These are phyloP conservation scores for Aaosphaeria arxii DNA, from an alignment of 2,329 filamentous ascomycete species.

Conservation along the genomic window DNA sequence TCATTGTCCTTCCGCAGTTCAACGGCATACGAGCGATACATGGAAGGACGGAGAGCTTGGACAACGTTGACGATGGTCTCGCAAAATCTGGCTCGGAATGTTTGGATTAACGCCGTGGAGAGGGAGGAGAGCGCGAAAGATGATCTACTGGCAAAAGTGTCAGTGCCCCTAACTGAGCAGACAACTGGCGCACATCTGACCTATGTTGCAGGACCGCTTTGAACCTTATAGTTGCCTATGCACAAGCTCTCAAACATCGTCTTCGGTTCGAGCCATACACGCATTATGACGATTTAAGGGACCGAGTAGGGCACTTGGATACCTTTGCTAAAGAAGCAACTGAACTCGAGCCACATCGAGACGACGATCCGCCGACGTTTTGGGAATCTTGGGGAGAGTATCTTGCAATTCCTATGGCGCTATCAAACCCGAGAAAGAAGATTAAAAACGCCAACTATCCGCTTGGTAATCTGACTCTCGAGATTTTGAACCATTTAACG, in stretches of 20 bases:
- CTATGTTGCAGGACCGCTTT: constrained; percentile 52
- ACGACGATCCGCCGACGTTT: not conserved
- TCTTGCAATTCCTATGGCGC: constrained; percentile 72
- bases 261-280: constrained; percentile 81
- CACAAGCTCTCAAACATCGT: constrained; percentile 76
- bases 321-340: constrained; percentile 65
- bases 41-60: constrained; percentile 64
- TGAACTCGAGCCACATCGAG: not conserved
- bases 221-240: constrained; percentile 75
- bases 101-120: constrained; percentile 76
- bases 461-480: constrained; percentile 78
- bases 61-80: constrained; percentile 53
- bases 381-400: constrained; percentile 62
- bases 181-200: constrained; percentile 22
- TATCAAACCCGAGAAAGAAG: constrained; percentile 73
- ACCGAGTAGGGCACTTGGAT: constrained; percentile 68
- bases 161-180: constrained; percentile 17
- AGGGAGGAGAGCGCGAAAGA: constrained; percentile 60
- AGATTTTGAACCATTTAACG: constrained; percentile 72
- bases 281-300: constrained; percentile 69
- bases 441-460: constrained; percentile 71
- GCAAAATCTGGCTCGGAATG: constrained; percentile 63
- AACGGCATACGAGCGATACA: constrained; percentile 69
- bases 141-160: constrained; percentile 65
- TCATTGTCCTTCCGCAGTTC: constrained; percentile 75